These are phyloP conservation scores for Talaromyces rugulosus DNA, from an alignment of 2,329 filamentous ascomycete species.

Conservation along the genomic window DNA sequence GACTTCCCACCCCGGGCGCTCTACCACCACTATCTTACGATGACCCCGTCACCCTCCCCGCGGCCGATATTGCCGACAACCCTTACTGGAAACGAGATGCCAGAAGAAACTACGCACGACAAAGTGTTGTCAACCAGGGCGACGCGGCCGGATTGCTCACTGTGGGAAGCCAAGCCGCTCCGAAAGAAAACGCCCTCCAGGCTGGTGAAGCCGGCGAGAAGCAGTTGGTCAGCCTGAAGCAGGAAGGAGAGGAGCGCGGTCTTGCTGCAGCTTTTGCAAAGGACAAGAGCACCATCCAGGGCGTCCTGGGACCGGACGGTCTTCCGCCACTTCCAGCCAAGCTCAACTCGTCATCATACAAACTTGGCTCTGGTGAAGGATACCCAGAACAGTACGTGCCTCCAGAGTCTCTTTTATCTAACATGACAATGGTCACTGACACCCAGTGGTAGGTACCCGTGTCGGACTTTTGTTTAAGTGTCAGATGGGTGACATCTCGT, in stretches of 20 bases:
- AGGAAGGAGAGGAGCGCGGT: constrained; percentile 68
- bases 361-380: constrained; percentile 61
- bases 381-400: constrained; percentile 65
- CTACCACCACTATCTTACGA: constrained; percentile 68
- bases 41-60: constrained; percentile 79
- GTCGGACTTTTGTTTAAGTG: constrained; percentile 41
- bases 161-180: constrained; percentile 74
- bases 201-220: constrained; percentile 69
- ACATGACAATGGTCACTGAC: constrained; percentile 26
- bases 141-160: constrained; percentile 81
- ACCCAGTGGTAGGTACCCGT: constrained; percentile 36
- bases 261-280: constrained; percentile 71
- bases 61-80: constrained; percentile 84
- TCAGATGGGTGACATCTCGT: neutral
- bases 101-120: constrained; percentile 74
- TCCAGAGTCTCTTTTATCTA: constrained; percentile 19
- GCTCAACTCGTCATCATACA: constrained; percentile 58
- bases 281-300: constrained; percentile 50
- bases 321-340: constrained; percentile 82
- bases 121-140: constrained; percentile 75
- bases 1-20: constrained; percentile 74
- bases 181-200: constrained; percentile 72
- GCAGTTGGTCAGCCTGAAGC: constrained; percentile 70
- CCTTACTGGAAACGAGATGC: constrained; percentile 94
- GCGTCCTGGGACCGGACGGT: constrained; percentile 69